phyloP scores from a whole-genome alignment of 31 red algal genomes.

The Bonnemaisonia californica region DNA sequence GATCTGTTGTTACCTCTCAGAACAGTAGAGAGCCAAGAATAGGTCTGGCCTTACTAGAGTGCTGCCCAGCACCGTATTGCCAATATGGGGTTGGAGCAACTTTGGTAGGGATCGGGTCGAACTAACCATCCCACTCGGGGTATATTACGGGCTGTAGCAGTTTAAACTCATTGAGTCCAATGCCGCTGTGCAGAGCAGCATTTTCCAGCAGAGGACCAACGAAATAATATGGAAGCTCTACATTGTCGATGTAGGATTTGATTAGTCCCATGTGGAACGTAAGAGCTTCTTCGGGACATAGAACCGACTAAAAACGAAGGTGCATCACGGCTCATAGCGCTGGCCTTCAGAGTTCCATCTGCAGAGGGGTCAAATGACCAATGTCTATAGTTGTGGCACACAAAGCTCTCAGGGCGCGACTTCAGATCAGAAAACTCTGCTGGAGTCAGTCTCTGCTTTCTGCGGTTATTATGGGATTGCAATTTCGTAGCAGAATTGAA shows the following conservation, averaged over 20 bases:
- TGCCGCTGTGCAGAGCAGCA: slow-evolving; percentile 23
- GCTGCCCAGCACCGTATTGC: slow-evolving; percentile 31
- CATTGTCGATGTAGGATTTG: neutral
- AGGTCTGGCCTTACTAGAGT: neutral
- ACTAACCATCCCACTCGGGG: neutral
- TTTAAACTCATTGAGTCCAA: slow-evolving; percentile 23
- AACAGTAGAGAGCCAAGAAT: slow-evolving; percentile 25
- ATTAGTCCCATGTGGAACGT: slow-evolving; percentile 27
- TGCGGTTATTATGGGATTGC: too few species aligned
- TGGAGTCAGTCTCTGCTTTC: neutral
- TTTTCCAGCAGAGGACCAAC: slow-evolving; percentile 18
- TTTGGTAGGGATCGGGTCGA: slow-evolving; percentile 9
- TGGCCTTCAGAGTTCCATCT: slow-evolving; percentile 9
- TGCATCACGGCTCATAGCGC: neutral
- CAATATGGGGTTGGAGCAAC: slow-evolving; percentile 16
- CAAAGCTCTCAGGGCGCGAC: neutral
- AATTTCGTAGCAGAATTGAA: neutral
- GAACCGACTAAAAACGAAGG: neutral
- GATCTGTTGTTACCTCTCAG: neutral
- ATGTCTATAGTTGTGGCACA: slow-evolving; percentile 17
- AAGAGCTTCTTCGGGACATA: neutral
- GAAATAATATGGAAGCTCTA: neutral
- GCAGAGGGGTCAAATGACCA: neutral
- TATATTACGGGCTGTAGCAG: neutral
- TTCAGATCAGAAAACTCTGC: slow-evolving; percentile 17